Conservation (phyloP, 2,329 filamentous ascomycete species). For the Sporothrix schenckii region DNA sequence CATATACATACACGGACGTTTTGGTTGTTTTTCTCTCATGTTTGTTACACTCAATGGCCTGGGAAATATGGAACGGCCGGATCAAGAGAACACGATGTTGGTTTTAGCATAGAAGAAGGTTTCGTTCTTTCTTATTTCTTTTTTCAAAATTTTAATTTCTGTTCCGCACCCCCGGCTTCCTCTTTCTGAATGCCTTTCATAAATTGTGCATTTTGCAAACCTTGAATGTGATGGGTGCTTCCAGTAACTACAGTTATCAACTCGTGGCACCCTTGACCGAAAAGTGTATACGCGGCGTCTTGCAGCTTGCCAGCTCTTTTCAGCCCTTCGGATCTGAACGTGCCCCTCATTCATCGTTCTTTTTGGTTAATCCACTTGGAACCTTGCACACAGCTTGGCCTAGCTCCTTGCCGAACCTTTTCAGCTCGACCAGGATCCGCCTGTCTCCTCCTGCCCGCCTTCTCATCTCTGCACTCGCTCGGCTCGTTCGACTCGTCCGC, state of each 20-base stretch:
- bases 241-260: not conserved
- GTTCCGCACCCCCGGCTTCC: not conserved
- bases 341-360: not conserved
- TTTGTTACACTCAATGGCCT: not conserved
- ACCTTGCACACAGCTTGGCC: not conserved
- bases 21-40: not conserved
- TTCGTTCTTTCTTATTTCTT: not conserved
- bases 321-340: not conserved
- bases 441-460: too few species aligned
- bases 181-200: not conserved
- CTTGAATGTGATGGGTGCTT: not conserved
- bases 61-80: conserved; percentile 23
- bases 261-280: not conserved
- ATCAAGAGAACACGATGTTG: conserved; percentile 24
- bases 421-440: conserved; percentile 24
- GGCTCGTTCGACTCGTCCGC: not conserved
- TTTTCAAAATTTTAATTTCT: not conserved
- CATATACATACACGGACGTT: conserved; percentile 22
- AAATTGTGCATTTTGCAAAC: too few species aligned
- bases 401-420: not conserved
- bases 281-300: conserved; percentile 24
- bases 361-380: conserved; percentile 3
- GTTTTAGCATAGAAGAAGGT: conserved; percentile 5
- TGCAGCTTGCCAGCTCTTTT: conserved; percentile 11
- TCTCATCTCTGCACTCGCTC: not conserved